Percentiles rank a stretch among this genome's conserved stretches.
These are phyloP conservation scores for Tympanopsis confertula DNA, from an alignment of 2,329 filamentous ascomycete species.

Conservation along the genomic window DNA sequence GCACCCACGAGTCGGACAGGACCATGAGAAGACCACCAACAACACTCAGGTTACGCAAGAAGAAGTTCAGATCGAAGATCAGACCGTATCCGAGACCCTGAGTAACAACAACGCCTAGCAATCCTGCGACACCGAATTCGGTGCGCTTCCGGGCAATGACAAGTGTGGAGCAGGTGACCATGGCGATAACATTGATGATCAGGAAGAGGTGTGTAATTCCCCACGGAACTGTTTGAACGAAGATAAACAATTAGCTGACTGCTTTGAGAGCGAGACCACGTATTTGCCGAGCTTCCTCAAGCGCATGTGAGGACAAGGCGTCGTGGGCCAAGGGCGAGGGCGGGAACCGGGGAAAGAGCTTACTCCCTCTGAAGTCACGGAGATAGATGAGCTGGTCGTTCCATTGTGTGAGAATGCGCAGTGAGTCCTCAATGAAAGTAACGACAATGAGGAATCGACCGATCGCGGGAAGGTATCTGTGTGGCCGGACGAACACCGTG, in stretches of 20 bases:
- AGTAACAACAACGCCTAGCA: conserved; percentile 80
- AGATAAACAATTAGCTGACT: conserved; percentile 6
- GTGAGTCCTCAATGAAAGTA: conserved; percentile 91
- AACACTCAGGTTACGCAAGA: conserved; percentile 94
- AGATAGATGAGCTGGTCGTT: conserved; percentile 86
- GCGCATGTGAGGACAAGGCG: neutral
- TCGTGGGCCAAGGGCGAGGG: too few relatives aligned
- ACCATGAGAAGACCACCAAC: conserved; percentile 97
- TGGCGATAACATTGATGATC: conserved; percentile 76
- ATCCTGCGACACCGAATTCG: conserved; percentile 81
- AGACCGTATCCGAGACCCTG: conserved; percentile 94
- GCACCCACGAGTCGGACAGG: conserved; percentile 91
- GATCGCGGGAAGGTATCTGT: conserved; percentile 83
- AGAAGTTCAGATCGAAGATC: conserved; percentile 99
- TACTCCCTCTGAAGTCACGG: conserved; percentile 86
- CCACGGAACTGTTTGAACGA: conserved; percentile 47
- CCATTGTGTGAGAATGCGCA: conserved; percentile 97
- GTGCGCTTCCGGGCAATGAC: conserved; percentile 89
- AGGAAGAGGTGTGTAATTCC: conserved; percentile 91
- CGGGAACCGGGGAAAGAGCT: conserved; percentile 21
- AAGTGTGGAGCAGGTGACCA: conserved; percentile 69
- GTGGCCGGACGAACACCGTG: conserved; percentile 10
- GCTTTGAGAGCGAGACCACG: neutral
- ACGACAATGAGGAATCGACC: conserved; percentile 96
- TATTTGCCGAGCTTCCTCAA: conserved; percentile 10